Evolutionary conservation across 306 rosid genomes (phyloP).

Genomic region (Cyamopsis tetragonoloba): DNA sequence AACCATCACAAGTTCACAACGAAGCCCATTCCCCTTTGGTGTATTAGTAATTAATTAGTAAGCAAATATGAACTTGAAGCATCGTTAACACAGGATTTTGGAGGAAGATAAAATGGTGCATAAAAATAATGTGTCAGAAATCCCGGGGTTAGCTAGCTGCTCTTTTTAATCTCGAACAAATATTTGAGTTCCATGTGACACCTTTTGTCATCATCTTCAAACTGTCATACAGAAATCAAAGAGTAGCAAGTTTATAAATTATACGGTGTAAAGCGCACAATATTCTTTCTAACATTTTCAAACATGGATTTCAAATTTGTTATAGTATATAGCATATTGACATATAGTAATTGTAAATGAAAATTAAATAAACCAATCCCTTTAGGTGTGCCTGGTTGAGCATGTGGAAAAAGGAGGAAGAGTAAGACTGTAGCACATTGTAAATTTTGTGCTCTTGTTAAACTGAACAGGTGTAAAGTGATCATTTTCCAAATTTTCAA

Average conservation of each 20-base stretch:
- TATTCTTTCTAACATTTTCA: neutral
- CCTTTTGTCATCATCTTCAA: constrained; percentile 47
- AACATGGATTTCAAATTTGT: neutral
- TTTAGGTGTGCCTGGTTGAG: neutral
- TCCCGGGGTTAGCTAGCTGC: constrained; percentile 27
- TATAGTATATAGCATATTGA: neutral
- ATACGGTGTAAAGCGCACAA: neutral
- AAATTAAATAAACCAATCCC: neutral
- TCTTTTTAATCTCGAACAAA: constrained; percentile 40
- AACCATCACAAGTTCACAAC: neutral
- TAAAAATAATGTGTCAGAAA: neutral
- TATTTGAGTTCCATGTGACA: constrained; percentile 48
- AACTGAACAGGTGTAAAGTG: neutral
- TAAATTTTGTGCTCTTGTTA: neutral
- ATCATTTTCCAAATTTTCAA: neutral
- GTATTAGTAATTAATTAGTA: neutral
- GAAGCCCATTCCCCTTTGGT: neutral
- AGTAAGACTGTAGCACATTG: neutral
- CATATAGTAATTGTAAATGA: neutral
- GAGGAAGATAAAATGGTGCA: neutral
- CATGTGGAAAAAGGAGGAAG: neutral
- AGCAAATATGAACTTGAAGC: constrained; percentile 9
- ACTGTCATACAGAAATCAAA: constrained; percentile 33
- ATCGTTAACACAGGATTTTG: neutral
- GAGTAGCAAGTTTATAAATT: neutral